phyloP scores from a whole-genome alignment of 306 rosid species.

The Lathyrus oleraceus region DNA sequence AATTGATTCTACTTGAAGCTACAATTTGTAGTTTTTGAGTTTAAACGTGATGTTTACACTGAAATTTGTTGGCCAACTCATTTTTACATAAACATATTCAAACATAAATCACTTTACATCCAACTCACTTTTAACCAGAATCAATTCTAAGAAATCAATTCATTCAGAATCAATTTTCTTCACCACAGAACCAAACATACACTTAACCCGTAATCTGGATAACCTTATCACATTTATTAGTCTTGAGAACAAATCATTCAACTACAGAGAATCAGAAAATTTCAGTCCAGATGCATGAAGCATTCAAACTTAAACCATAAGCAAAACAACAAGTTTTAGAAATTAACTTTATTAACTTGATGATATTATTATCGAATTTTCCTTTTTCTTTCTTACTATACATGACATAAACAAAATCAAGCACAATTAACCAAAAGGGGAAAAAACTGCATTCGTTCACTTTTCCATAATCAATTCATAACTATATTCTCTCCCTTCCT shows the following conservation, averaged over 20 bases:
- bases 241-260: conserved; percentile 21
- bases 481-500: background rate
- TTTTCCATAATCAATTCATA: background rate
- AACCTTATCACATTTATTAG: background rate
- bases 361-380: background rate
- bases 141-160: too few species aligned
- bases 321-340: conserved; percentile 22
- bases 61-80: too few species aligned
- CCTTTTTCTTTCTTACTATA: background rate
- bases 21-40: too few species aligned
- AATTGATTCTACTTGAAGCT: too few species aligned
- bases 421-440: background rate
- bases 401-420: background rate
- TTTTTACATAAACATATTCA: too few species aligned
- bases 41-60: too few species aligned
- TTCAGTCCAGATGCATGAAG: background rate
- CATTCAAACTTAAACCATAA: conserved; percentile 1
- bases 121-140: too few species aligned
- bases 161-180: too few species aligned
- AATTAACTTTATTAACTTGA: background rate
- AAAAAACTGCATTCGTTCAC: background rate
- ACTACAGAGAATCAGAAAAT: background rate
- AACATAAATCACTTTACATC: too few species aligned
- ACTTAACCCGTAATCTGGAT: background rate
- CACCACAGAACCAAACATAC: too few species aligned